phyloP scores from a whole-genome alignment of 2,329 filamentous ascomycete genomes.

The Sclerotinia nivalis region DNA sequence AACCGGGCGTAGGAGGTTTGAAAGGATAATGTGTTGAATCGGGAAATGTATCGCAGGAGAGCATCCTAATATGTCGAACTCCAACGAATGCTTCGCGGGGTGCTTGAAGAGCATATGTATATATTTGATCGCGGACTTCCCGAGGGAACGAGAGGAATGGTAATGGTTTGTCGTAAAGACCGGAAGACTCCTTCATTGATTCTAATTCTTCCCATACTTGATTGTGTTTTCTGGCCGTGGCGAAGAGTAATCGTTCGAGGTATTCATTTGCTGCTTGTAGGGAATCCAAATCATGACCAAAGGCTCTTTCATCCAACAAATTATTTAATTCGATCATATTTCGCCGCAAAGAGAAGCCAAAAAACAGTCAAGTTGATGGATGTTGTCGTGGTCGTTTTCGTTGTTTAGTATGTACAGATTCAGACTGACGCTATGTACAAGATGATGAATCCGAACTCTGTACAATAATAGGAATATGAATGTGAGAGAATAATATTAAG shows the following conservation, averaged over 20 bases:
- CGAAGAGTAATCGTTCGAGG: conserved; percentile 16
- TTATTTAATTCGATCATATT: conserved; percentile 14
- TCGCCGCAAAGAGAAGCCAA: not conserved
- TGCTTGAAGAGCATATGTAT: conserved; percentile 32
- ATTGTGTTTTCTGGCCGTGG: conserved; percentile 19
- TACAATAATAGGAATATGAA: conserved; percentile 4
- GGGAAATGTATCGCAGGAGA: conserved; percentile 20
- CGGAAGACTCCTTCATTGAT: conserved; percentile 8
- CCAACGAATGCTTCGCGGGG: conserved; percentile 19
- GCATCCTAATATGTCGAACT: conserved; percentile 13
- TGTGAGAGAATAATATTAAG: not conserved
- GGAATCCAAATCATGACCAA: conserved; percentile 19
- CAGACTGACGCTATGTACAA: not conserved
- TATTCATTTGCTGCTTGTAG: conserved; percentile 21
- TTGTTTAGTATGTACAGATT: not conserved
- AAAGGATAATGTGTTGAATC: conserved; percentile 21
- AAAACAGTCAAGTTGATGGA: not conserved
- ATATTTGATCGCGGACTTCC: conserved; percentile 40
- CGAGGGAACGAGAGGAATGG: conserved; percentile 36
- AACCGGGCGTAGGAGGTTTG: conserved; percentile 18
- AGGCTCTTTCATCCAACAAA: conserved; percentile 17
- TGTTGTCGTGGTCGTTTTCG: not conserved
- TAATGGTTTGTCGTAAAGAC: conserved; percentile 26
- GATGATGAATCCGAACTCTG: conserved; percentile 2
- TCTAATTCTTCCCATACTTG: conserved; percentile 19